These are phyloP conservation scores for Flaveria linearis DNA, from an alignment of 129 eudicot species.

Conservation along the genomic window DNA sequence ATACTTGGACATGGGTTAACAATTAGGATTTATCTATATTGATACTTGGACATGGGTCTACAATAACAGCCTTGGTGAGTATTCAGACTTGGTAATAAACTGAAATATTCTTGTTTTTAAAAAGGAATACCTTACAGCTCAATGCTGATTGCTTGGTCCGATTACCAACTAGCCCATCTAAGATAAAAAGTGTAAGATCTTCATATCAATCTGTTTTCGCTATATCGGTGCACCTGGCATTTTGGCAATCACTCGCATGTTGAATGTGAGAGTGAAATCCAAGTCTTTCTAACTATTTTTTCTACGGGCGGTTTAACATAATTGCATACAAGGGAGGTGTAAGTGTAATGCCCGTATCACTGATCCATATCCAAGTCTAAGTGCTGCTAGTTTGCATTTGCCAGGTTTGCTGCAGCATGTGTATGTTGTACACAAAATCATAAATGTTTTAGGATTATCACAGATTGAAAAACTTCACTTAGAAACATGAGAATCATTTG, in stretches of 20 bases:
- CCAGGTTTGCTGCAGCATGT: not conserved
- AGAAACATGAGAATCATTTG: not conserved
- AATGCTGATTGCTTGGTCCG: not conserved
- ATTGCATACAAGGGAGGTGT: not conserved
- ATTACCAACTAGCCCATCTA: not conserved
- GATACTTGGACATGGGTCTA: too few relatives aligned
- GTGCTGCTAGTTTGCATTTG: not conserved
- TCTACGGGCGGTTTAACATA: not conserved
- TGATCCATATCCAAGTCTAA: not conserved
- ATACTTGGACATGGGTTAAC: too few relatives aligned
- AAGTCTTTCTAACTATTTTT: too few relatives aligned
- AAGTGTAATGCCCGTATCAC: not conserved
- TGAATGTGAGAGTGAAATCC: too few relatives aligned
- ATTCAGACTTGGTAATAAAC: not conserved
- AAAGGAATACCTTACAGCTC: not conserved
- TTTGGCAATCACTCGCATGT: too few relatives aligned
- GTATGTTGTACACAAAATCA: not conserved
- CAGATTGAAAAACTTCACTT: not conserved
- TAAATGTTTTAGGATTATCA: not conserved
- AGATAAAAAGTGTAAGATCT: not conserved
- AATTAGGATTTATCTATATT: too few relatives aligned
- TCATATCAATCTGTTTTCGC: not conserved
- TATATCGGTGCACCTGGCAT: not conserved
- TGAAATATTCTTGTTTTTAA: not conserved
- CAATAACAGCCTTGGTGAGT: not conserved